phyloP scores from a whole-genome alignment of 176 grass and related monocot species.

The Thinopyrum elongatum region DNA sequence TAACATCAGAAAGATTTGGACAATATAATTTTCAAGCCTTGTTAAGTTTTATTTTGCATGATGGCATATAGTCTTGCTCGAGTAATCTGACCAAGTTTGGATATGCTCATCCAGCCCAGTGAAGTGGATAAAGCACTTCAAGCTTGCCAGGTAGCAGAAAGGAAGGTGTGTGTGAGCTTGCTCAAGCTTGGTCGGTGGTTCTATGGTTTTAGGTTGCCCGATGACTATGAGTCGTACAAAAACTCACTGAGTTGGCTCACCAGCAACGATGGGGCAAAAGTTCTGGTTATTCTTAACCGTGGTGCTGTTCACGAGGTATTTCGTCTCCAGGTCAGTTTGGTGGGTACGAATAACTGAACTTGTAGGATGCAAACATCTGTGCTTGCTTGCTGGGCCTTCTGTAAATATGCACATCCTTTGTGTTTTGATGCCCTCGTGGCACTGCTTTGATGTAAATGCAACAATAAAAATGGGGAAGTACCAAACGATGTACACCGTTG shows the following conservation, averaged over 20 bases:
- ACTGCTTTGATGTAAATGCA: constrained; percentile 29
- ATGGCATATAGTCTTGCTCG: neutral
- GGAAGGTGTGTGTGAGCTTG: constrained; percentile 57
- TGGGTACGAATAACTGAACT: constrained; percentile 33
- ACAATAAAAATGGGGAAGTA: neutral
- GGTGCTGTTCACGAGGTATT: constrained; percentile 81
- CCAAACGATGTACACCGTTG: constrained; percentile 3
- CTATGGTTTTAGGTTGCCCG: constrained; percentile 74
- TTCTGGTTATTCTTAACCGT: constrained; percentile 68
- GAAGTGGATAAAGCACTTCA: constrained; percentile 56
- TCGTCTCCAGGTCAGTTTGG: constrained; percentile 62
- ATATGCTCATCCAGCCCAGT: constrained; percentile 40
- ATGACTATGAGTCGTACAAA: constrained; percentile 46
- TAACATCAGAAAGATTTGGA: neutral
- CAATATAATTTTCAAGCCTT: neutral
- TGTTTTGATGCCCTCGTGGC: constrained; percentile 13
- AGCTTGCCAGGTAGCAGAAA: constrained; percentile 44
- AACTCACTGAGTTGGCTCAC: constrained; percentile 61
- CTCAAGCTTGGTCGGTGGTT: constrained; percentile 78
- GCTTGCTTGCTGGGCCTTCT: neutral
- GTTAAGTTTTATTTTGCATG: neutral
- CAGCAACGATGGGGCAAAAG: constrained; percentile 32
- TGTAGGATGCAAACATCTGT: neutral
- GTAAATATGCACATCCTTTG: constrained; percentile 35
- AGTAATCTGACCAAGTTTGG: neutral